A percentile compares a stretch with the other conserved stretches of the same genome.
Conservation (phyloP, 495 filamentous ascomycete genomes). For the Glutinoglossum americanum region DNA sequence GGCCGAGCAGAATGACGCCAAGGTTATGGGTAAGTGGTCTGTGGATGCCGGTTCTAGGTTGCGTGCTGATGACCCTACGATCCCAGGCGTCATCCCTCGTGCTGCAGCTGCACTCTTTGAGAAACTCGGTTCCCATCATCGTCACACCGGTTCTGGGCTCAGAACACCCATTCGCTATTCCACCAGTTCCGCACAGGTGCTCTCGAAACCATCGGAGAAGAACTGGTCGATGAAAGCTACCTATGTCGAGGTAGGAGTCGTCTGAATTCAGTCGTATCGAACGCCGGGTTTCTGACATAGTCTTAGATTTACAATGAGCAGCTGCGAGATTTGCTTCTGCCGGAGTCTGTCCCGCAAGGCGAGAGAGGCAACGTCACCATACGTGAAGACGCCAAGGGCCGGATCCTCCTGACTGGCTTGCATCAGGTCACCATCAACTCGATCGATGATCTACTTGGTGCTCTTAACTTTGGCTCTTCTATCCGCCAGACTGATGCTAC, state of each 20-base stretch:
- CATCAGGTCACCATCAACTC: constrained; percentile 79
- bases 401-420: constrained; percentile 80
- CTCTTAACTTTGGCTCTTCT: constrained; percentile 75
- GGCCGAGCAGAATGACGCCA: constrained; percentile 47
- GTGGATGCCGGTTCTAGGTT: not conserved
- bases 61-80: not conserved
- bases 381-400: constrained; percentile 83
- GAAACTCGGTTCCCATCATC: constrained; percentile 49
- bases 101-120: constrained; percentile 78
- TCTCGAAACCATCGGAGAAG: constrained; percentile 39
- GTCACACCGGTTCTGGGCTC: constrained; percentile 46
- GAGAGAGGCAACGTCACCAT: constrained; percentile 67
- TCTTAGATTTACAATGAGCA: constrained; percentile 91
- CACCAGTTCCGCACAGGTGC: constrained; percentile 29
- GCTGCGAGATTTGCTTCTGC: constrained; percentile 71
- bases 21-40: constrained; percentile 53
- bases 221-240: constrained; percentile 88
- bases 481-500: constrained; percentile 98
- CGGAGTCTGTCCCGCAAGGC: constrained; percentile 40
- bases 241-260: constrained; percentile 67
- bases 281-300: not conserved
- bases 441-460: constrained; percentile 73
- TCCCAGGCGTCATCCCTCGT: constrained; percentile 72
- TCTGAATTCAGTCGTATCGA: too few species aligned
- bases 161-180: constrained; percentile 71